phyloP scores from a whole-genome alignment of 2,329 filamentous ascomycete genomes.

The Trichophaea hybrida region DNA sequence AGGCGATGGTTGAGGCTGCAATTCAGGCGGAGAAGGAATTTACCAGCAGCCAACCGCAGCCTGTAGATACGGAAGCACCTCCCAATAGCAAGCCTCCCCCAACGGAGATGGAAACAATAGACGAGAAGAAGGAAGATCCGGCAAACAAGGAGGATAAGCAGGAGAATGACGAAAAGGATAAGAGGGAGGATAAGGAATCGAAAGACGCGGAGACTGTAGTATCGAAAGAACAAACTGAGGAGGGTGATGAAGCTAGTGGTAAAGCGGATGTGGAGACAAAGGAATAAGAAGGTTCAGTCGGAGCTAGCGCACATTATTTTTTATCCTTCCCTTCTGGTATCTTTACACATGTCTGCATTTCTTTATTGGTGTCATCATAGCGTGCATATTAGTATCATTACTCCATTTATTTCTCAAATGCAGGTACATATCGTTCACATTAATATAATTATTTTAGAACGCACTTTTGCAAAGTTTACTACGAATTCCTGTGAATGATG shows the following conservation, averaged over 20 bases:
- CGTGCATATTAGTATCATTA: too few species aligned
- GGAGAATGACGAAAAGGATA: neutral
- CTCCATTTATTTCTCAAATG: too few species aligned
- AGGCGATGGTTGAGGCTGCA: constrained; percentile 17
- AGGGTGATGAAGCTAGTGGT: neutral
- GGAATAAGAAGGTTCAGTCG: too few species aligned
- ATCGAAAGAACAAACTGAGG: neutral
- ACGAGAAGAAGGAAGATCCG: neutral
- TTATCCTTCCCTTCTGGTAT: too few species aligned
- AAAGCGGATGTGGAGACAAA: neutral
- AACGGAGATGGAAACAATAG: neutral
- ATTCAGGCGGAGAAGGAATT: constrained; percentile 8
- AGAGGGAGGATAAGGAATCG: neutral
- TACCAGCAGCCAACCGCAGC: neutral
- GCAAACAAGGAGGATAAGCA: neutral
- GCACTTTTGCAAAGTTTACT: too few species aligned
- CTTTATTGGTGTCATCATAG: too few species aligned
- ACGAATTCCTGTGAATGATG: too few species aligned
- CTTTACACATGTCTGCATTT: too few species aligned
- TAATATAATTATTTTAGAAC: too few species aligned
- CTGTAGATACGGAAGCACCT: neutral
- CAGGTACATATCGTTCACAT: too few species aligned
- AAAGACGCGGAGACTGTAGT: constrained; percentile 4
- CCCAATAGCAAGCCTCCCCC: neutral
- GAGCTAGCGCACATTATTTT: too few species aligned